A percentile compares a stretch with the other conserved stretches of the same genome.
phyloP scores from a whole-genome alignment of 1,284 basidiomycete species.

The Moesziomyces globuligerus region DNA sequence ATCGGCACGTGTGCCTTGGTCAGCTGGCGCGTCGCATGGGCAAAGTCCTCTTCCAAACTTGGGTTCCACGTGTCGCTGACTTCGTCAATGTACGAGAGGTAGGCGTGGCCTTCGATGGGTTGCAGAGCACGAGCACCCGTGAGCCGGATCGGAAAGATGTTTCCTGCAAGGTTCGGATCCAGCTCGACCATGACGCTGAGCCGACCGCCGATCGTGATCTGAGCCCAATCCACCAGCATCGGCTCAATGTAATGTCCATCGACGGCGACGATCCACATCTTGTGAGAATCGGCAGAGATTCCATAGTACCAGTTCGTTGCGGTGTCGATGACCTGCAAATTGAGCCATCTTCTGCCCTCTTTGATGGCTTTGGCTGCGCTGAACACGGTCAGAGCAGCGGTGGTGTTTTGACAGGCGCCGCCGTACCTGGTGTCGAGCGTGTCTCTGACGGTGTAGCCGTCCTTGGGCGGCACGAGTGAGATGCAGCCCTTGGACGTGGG shows the following conservation, averaged over 20 bases:
- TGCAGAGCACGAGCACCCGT: constrained; percentile 46
- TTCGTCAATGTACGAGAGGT: constrained; percentile 46
- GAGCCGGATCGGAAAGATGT: constrained; percentile 43
- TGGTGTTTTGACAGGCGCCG: constrained; percentile 46
- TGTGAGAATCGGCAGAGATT: constrained; percentile 28
- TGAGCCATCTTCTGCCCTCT: constrained; percentile 38
- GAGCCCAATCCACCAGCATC: constrained; percentile 36
- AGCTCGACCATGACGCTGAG: constrained; percentile 52
- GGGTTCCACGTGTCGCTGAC: constrained; percentile 25
- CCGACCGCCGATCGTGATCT: constrained; percentile 49
- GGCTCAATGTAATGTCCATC: constrained; percentile 48
- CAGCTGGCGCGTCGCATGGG: constrained; percentile 15
- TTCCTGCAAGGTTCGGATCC: constrained; percentile 12
- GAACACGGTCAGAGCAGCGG: constrained; percentile 41
- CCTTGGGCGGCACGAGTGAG: constrained; percentile 45
- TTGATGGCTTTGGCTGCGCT: constrained; percentile 35
- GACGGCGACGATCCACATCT: constrained; percentile 47
- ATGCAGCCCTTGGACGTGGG: constrained; percentile 51
- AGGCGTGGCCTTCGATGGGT: constrained; percentile 46
- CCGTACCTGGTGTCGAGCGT: constrained; percentile 42
- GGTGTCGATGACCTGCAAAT: constrained; percentile 39
- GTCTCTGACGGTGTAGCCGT: constrained; percentile 35
- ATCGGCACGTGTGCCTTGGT: constrained; percentile 30
- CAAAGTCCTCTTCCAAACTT: constrained; percentile 32
- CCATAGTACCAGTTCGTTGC: constrained; percentile 44